phyloP scores from a whole-genome alignment of 495 filamentous ascomycete species.

The Aspergillus sclerotioniger region DNA sequence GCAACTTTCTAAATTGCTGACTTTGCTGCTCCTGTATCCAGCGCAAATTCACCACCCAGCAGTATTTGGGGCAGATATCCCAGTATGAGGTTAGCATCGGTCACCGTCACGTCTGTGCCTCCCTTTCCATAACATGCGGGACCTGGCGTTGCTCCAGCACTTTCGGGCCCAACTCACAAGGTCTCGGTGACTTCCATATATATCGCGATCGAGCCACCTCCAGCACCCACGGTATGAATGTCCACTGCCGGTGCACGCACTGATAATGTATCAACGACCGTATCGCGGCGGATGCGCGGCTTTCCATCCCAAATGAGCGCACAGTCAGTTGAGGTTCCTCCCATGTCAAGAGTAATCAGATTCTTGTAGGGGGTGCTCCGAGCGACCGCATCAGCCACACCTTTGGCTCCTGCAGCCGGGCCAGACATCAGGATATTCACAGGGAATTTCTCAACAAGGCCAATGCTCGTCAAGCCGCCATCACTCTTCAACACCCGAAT shows the following conservation, averaged over 20 bases:
- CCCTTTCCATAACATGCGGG: constrained; percentile 51
- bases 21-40: constrained; percentile 39
- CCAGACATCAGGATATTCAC: constrained; percentile 51
- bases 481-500: constrained; percentile 51
- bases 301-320: constrained; percentile 46
- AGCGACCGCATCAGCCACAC: constrained; percentile 46
- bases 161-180: constrained; percentile 49
- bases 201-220: constrained; percentile 46
- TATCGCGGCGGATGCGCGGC: constrained; percentile 48
- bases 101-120: constrained; percentile 45
- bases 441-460: constrained; percentile 43
- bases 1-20: constrained; percentile 41
- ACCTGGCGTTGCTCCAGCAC: constrained; percentile 46
- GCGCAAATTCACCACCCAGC: constrained; percentile 43
- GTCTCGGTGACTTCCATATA: constrained; percentile 49
- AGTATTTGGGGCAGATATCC: constrained; percentile 48
- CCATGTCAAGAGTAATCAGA: constrained; percentile 52
- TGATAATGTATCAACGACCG: constrained; percentile 42
- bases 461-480: constrained; percentile 45
- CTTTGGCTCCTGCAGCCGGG: constrained; percentile 48
- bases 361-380: constrained; percentile 47
- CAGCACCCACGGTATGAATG: constrained; percentile 49
- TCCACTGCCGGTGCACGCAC: constrained; percentile 49
- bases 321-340: constrained; percentile 50
- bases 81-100: constrained; percentile 49